Evolutionary conservation across 805 yeast genomes (phyloP).

Genomic region (Candida hungchunana): DNA sequence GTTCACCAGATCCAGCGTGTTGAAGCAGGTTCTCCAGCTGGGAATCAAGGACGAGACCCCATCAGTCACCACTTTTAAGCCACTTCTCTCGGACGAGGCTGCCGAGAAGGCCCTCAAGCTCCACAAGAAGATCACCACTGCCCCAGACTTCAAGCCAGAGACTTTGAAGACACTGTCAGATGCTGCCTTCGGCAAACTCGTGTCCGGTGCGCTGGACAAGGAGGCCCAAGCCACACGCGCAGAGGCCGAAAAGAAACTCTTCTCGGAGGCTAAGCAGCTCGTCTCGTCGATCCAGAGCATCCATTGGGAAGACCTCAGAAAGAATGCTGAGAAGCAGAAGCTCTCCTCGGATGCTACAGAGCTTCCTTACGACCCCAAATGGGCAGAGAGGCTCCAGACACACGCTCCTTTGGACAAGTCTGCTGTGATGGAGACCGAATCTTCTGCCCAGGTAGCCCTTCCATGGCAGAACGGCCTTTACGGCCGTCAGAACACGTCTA

Average conservation of each 20-base stretch:
- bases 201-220: conserved; percentile 12
- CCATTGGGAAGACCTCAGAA: conserved; percentile 27
- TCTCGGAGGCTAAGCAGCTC: conserved; percentile 26
- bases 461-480: conserved; percentile 82
- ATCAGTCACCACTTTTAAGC: conserved; percentile 11
- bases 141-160: conserved; percentile 15
- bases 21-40: conserved; percentile 13
- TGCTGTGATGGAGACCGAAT: conserved; percentile 47
- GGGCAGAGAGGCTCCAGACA: conserved; percentile 43
- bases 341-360: conserved; percentile 21
- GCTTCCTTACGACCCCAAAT: conserved; percentile 44
- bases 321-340: conserved; percentile 29
- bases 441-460: conserved; percentile 47
- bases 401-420: conserved; percentile 43
- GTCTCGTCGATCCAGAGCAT: conserved; percentile 20
- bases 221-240: conserved; percentile 19
- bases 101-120: conserved; percentile 24
- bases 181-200: conserved; percentile 10
- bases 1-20: conserved; percentile 19
- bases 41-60: conserved; percentile 18
- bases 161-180: conserved; percentile 12
- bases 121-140: conserved; percentile 15
- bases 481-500: conserved; percentile 74
- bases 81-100: conserved; percentile 15
- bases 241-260: conserved; percentile 29